phyloP scores from a whole-genome alignment of 176 grass and related monocot species.

The Zea luxurians region DNA sequence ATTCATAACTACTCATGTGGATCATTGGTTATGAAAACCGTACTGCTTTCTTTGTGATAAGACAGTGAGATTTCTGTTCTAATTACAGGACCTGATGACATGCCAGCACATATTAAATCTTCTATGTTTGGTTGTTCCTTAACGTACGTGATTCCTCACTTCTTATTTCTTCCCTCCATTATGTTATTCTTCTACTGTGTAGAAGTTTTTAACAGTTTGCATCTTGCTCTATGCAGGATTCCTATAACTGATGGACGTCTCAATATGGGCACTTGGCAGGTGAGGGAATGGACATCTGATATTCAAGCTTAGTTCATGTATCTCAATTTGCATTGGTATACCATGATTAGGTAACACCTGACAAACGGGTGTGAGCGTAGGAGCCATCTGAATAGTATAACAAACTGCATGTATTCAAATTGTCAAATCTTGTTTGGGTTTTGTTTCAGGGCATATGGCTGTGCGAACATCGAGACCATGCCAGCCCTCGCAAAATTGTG shows the following conservation, averaged over 20 bases:
- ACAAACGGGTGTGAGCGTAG: background rate
- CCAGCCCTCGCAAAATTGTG: constrained; percentile 77
- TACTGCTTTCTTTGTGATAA: background rate
- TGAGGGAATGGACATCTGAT: constrained; percentile 36
- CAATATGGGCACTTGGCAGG: constrained; percentile 98
- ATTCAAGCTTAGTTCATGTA: background rate
- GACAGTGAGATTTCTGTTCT: constrained; percentile 30
- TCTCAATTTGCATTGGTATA: constrained; percentile 8
- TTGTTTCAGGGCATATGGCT: constrained; percentile 80
- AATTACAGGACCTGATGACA: constrained; percentile 93
- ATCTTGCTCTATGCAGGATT: constrained; percentile 55
- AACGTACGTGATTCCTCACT: constrained; percentile 56
- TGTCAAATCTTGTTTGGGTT: constrained; percentile 2
- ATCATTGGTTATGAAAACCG: too few relatives aligned
- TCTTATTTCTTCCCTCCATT: background rate
- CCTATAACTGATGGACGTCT: constrained; percentile 88
- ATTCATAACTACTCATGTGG: background rate
- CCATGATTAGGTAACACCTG: background rate
- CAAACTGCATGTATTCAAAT: background rate
- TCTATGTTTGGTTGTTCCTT: constrained; percentile 97
- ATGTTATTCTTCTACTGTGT: constrained; percentile 11
- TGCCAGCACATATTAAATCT: constrained; percentile 99
- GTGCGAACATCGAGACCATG: constrained; percentile 84
- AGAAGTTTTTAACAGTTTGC: constrained; percentile 16
- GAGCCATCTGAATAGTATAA: background rate